Conservation (phyloP, 345 rosid species). For the Sapria himalayana region DNA sequence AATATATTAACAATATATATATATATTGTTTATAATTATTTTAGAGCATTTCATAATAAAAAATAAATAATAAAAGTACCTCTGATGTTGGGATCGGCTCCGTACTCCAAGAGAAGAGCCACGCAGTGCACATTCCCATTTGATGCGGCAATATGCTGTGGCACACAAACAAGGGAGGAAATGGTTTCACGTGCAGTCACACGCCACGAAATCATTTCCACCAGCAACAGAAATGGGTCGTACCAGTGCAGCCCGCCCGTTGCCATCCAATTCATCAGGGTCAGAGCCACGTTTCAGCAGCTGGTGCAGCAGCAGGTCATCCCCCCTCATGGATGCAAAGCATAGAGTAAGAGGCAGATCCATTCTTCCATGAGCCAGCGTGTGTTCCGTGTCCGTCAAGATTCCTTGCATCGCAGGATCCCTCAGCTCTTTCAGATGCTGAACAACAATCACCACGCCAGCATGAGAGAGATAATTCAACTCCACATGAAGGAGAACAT, state of each 20-base stretch:
- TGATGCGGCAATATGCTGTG: slow-evolving; percentile 77
- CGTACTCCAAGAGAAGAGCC: slow-evolving; percentile 42
- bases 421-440: slow-evolving; percentile 48
- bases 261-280: slow-evolving; percentile 43
- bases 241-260: slow-evolving; percentile 52
- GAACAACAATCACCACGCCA: slow-evolving; percentile 14
- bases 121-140: slow-evolving; percentile 44
- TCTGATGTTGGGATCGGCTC: slow-evolving; percentile 54
- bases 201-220: too few species aligned
- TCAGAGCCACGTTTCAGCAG: slow-evolving; percentile 45
- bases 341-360: slow-evolving; percentile 61
- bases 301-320: slow-evolving; percentile 52
- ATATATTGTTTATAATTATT: too few species aligned
- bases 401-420: slow-evolving; percentile 42
- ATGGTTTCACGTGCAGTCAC: too few species aligned
- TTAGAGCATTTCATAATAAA: too few species aligned
- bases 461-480: too few species aligned
- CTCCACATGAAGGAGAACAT: too few species aligned
- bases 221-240: neutral
- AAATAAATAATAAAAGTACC: too few species aligned
- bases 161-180: slow-evolving; percentile 4
- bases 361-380: slow-evolving; percentile 62
- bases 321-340: slow-evolving; percentile 72
- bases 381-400: slow-evolving; percentile 41
- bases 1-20: too few species aligned